Conservation (phyloP, 1,284 basidiomycete species). For the Phaffia rhodozyma region DNA sequence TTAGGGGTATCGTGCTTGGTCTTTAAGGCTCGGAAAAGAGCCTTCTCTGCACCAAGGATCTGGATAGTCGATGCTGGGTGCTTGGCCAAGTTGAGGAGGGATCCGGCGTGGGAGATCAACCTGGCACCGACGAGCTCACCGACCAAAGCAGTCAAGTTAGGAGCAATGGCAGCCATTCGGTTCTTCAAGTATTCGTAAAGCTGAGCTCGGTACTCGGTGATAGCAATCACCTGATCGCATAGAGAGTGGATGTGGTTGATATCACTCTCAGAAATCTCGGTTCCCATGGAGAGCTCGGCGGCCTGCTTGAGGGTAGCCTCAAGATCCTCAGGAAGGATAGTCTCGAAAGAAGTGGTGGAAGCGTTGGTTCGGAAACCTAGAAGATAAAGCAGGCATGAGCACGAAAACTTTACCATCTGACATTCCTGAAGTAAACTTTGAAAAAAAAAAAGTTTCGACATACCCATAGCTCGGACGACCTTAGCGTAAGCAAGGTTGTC, state of each 20-base stretch:
- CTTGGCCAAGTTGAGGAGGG: conserved; percentile 85
- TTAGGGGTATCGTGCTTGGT: conserved; percentile 99
- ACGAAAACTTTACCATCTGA: background rate
- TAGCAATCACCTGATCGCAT: conserved; percentile 93
- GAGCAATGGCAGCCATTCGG: conserved; percentile 94
- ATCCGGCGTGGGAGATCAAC: conserved; percentile 92
- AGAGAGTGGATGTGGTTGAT: conserved; percentile 88
- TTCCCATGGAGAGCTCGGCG: conserved; percentile 95
- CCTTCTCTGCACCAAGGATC: conserved; percentile 97
- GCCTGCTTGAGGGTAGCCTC: conserved; percentile 84
- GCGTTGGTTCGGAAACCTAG: conserved; percentile 88
- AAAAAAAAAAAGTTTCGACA: conserved; percentile 21
- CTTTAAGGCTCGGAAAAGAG: conserved; percentile 93
- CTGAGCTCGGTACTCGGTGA: conserved; percentile 84
- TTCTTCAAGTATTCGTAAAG: conserved; percentile 91
- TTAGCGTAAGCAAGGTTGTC: conserved; percentile 97
- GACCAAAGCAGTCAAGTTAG: conserved; percentile 88
- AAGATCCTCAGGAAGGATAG: conserved; percentile 87
- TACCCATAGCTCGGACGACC: conserved; percentile 74
- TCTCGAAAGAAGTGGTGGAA: conserved; percentile 66
- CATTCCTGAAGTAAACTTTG: background rate
- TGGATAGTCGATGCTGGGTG: conserved; percentile 96
- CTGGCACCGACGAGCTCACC: conserved; percentile 94
- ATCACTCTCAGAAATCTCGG: conserved; percentile 92
- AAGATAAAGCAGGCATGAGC: background rate